Evolutionary conservation across 2,329 filamentous ascomycete genomes (phyloP).

Genomic region (Lizonia empirigonia): DNA sequence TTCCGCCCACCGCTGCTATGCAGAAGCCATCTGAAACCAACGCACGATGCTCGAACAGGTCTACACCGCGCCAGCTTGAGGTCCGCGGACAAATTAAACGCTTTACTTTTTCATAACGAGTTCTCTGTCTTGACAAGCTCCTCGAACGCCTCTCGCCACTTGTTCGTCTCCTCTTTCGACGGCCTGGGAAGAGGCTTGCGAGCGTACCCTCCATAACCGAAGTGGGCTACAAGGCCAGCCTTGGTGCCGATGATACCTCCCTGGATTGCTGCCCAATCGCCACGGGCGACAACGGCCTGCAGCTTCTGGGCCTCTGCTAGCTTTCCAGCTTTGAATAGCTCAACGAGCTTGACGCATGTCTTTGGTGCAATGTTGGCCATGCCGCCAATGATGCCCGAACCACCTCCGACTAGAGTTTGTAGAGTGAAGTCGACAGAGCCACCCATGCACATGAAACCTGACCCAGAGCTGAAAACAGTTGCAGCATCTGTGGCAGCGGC

Average conservation of each 20-base stretch:
- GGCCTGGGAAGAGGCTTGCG: slow-evolving; percentile 63
- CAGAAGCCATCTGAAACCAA: slow-evolving; percentile 9
- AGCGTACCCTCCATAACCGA: slow-evolving; percentile 68
- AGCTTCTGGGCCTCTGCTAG: slow-evolving; percentile 65
- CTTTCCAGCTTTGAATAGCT: slow-evolving; percentile 65
- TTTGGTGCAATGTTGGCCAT: slow-evolving; percentile 73
- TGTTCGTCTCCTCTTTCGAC: slow-evolving; percentile 49
- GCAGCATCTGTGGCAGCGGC: slow-evolving; percentile 58
- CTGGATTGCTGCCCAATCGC: slow-evolving; percentile 73
- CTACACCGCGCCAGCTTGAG: background rate
- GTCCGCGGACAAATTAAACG: background rate
- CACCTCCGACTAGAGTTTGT: slow-evolving; percentile 71
- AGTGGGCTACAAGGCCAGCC: slow-evolving; percentile 65
- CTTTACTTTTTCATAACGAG: slow-evolving; percentile 28
- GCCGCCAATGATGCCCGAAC: slow-evolving; percentile 73
- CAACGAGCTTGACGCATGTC: slow-evolving; percentile 65
- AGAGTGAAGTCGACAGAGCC: slow-evolving; percentile 77
- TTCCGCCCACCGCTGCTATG: slow-evolving; percentile 13
- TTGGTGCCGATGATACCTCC: slow-evolving; percentile 73
- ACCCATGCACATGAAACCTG: slow-evolving; percentile 71
- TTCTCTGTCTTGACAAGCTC: slow-evolving; percentile 54
- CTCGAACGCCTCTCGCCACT: slow-evolving; percentile 52
- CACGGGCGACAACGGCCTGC: slow-evolving; percentile 69
- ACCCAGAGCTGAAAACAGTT: slow-evolving; percentile 46
- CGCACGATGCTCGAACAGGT: slow-evolving; percentile 14